Conservation (phyloP, 2,329 filamentous ascomycete species). For the Cladosporium sp. region DNA sequence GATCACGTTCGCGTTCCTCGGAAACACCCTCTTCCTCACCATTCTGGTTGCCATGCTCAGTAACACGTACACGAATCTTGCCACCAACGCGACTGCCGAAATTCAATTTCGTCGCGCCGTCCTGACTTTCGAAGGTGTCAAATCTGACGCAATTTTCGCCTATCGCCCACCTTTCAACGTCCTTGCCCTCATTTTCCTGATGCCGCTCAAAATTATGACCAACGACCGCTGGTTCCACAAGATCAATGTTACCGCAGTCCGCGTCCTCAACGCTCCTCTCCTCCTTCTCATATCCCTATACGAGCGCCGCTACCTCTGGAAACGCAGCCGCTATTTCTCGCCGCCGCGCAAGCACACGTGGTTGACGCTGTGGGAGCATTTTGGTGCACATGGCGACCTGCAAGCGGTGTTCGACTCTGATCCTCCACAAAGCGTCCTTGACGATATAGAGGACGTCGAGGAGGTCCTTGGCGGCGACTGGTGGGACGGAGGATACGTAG, state of each 20-base stretch:
- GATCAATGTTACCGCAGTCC: conserved; percentile 72
- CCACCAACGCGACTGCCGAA: conserved; percentile 70
- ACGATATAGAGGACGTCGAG: conserved; percentile 45
- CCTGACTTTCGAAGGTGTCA: conserved; percentile 77
- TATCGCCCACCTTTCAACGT: conserved; percentile 82
- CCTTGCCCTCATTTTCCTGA: conserved; percentile 63
- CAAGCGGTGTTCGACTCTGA: conserved; percentile 67
- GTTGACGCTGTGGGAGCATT: conserved; percentile 57
- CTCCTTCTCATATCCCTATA: conserved; percentile 64
- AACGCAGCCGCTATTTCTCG: conserved; percentile 28
- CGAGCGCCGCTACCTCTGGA: conserved; percentile 66
- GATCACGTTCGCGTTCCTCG: conserved; percentile 77
- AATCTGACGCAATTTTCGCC: conserved; percentile 74
- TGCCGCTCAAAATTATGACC: conserved; percentile 72
- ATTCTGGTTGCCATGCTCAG: conserved; percentile 82
- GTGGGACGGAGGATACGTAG: conserved; percentile 29
- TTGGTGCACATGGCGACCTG: conserved; percentile 66
- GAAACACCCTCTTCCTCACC: conserved; percentile 83
- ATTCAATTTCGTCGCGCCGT: conserved; percentile 78
- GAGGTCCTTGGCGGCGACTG: conserved; percentile 40
- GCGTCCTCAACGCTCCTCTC: conserved; percentile 67
- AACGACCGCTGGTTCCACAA: conserved; percentile 86
- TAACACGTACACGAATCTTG: conserved; percentile 75
- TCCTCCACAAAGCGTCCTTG: conserved; percentile 52
- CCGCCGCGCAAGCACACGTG: conserved; percentile 37